Evolutionary conservation across 805 yeast genomes (phyloP), one percentile per base, ranked within the genome.

Genomic region (Ogataea siamensis): DNA sequence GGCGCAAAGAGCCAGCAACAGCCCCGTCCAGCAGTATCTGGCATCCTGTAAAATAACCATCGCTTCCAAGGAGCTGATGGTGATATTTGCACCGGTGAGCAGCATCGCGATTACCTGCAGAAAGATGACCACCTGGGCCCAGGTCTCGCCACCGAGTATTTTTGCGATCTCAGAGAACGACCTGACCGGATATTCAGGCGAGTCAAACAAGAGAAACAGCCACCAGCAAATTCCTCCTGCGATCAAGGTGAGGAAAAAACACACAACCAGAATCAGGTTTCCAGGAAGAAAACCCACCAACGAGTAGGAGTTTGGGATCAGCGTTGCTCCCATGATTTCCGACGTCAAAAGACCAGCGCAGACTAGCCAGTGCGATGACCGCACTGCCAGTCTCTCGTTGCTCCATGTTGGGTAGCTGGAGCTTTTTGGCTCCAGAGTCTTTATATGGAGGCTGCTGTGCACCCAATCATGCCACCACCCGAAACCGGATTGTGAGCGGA

Each of bases 51-150:
- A 46, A 46, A 70, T 70, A 5, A 67, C 61, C 23, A 70, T 58
- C 23, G 68, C 63, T 43, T 64, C 68, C 14, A 71, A 72, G 34
- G 64, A 57, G 19, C 66, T 62, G 14, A 70, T 53, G 30, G 62
- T 52, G 29, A 64, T 51, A 18, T 63, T 58, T 7, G 73, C 71
- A 11, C 69, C 70, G 33, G 67, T 68, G 40, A 68, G 53, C 28
- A 70, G 51, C 60, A 70, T 51, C 46, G 68, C 73, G 27, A 68
- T 42, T 32, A 58, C 53, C 47, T 70, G 75, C 21, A 70, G 51
- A 25, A 55, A 44, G 33, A 62, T 70, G 28, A 64, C 57, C 19
- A 54, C 45, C 41, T 51, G 51, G 31, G 66, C 58, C 34, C 57
- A 55, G 14, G 50, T 40, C 18, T 47, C 49, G 6, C 71, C 73